Percentiles rank a stretch among this genome's conserved stretches.
Evolutionary conservation across 805 yeast species (phyloP).

Genomic region (Debaryomyces tyrocola): DNA sequence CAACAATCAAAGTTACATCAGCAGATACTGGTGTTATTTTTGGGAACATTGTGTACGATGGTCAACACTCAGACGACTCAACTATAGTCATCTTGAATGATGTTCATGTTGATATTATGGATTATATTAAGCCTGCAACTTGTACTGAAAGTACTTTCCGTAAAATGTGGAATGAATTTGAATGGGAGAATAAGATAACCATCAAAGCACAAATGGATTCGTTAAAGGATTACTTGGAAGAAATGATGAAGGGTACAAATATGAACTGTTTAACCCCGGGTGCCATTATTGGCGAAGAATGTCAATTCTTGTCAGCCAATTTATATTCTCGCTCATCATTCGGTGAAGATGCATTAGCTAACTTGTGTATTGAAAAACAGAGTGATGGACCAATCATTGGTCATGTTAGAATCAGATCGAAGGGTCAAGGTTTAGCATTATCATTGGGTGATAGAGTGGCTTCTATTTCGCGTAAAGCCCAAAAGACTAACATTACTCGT

Average conservation of each 20-base stretch:
- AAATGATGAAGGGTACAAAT: conserved; percentile 77
- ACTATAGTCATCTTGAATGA: conserved; percentile 91
- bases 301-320: conserved; percentile 91
- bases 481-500: conserved; percentile 16
- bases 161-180: conserved; percentile 98
- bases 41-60: conserved; percentile 96
- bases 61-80: conserved; percentile 86
- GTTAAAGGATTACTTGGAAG: conserved; percentile 75
- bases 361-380: conserved; percentile 86
- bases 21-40: conserved; percentile 98
- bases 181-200: conserved; percentile 98
- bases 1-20: conserved; percentile 90
- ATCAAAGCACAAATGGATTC: conserved; percentile 68
- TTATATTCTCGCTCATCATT: conserved; percentile 88
- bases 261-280: conserved; percentile 94
- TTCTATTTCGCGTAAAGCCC: conserved; percentile 59
- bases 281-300: conserved; percentile 84
- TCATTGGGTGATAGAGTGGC: conserved; percentile 94
- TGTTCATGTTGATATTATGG: conserved; percentile 95
- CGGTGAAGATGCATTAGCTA: conserved; percentile 97
- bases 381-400: conserved; percentile 79
- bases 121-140: conserved; percentile 92
- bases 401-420: conserved; percentile 92
- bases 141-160: conserved; percentile 90
- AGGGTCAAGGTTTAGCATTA: conserved; percentile 96